Evolutionary conservation across 345 rosid species (phyloP).

Genomic region (Balakata baccata): DNA sequence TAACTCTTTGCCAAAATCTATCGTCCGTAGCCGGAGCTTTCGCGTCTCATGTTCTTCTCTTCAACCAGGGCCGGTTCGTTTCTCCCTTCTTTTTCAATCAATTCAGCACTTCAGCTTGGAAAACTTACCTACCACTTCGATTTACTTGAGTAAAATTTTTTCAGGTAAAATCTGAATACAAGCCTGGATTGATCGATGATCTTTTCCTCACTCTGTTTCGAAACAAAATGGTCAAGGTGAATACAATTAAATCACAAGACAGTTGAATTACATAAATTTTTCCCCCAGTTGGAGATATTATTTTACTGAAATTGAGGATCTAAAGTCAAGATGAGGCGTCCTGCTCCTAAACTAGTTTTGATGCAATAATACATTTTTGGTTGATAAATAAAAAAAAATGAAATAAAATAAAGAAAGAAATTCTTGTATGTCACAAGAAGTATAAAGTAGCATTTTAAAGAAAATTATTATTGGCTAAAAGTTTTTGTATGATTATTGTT

Average conservation of each 20-base stretch:
- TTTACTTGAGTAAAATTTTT: background rate
- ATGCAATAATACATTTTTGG: too few relatives aligned
- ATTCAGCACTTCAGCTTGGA: background rate
- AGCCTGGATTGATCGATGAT: conserved; percentile 49
- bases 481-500: background rate
- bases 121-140: background rate
- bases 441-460: too few relatives aligned
- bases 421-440: too few relatives aligned
- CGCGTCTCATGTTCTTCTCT: conserved; percentile 31
- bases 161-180: conserved; percentile 46
- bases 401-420: too few relatives aligned
- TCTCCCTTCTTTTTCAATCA: background rate
- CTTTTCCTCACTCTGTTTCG: conserved; percentile 63
- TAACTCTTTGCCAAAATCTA: conserved; percentile 10
- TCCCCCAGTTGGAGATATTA: too few relatives aligned
- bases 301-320: background rate
- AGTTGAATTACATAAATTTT: too few relatives aligned
- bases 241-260: conserved; percentile 1
- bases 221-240: conserved; percentile 66
- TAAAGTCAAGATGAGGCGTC: background rate
- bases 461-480: background rate
- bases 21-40: conserved; percentile 12
- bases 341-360: background rate
- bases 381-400: too few relatives aligned
- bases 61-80: conserved; percentile 30